phyloP scores from a whole-genome alignment of 352 stramenopile genomes.

The Phytophthora sansomeana region DNA sequence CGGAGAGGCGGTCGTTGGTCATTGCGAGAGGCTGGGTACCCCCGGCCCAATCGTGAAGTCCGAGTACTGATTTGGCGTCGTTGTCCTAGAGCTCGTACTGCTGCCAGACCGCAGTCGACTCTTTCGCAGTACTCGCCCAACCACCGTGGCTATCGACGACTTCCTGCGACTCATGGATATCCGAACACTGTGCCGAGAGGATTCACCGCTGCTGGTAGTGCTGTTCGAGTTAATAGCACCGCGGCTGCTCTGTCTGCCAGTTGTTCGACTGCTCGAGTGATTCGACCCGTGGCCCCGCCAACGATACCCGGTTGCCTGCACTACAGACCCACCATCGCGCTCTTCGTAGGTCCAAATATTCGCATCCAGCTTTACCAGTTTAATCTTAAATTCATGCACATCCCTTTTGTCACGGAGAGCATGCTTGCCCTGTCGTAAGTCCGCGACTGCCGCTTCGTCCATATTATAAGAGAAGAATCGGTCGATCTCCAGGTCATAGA shows the following conservation, averaged over 20 bases:
- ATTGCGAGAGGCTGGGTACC: slow-evolving; percentile 34
- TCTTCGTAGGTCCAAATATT: slow-evolving; percentile 81
- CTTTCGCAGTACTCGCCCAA: slow-evolving; percentile 46
- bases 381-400: slow-evolving; percentile 76
- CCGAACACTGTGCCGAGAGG: slow-evolving; percentile 40
- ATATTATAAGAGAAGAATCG: slow-evolving; percentile 78
- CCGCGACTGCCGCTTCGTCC: slow-evolving; percentile 53
- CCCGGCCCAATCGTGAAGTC: slow-evolving; percentile 37
- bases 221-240: slow-evolving; percentile 41
- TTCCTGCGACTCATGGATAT: slow-evolving; percentile 37
- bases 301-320: slow-evolving; percentile 29
- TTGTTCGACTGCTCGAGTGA: slow-evolving; percentile 38
- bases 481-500: slow-evolving; percentile 80
- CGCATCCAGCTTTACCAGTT: slow-evolving; percentile 76
- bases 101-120: slow-evolving; percentile 39
- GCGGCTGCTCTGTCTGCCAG: slow-evolving; percentile 37
- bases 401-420: slow-evolving; percentile 66
- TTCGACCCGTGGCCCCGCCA: slow-evolving; percentile 43
- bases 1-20: slow-evolving; percentile 42
- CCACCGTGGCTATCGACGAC: slow-evolving; percentile 43
- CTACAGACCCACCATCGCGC: slow-evolving; percentile 27
- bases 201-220: slow-evolving; percentile 42
- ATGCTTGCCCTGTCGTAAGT: slow-evolving; percentile 57
- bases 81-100: slow-evolving; percentile 37
- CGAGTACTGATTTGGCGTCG: slow-evolving; percentile 46